Evolutionary conservation across 2,329 filamentous ascomycete genomes (phyloP).

Genomic region (Pyricularia sp.): DNA sequence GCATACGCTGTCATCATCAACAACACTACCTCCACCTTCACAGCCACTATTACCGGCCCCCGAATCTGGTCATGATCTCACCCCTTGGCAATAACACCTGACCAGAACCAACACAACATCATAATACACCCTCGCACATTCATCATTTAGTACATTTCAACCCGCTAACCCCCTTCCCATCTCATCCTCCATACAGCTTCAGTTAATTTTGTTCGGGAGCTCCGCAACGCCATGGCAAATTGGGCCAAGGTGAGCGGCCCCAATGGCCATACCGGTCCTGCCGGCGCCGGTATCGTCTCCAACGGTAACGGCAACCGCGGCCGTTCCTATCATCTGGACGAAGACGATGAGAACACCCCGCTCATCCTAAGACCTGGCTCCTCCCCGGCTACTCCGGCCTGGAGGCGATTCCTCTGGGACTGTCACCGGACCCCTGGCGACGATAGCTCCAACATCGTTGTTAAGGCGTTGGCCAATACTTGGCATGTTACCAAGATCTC

Average conservation of each 20-base stretch:
- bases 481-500: constrained; percentile 51
- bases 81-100: not conserved
- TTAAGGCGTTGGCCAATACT: constrained; percentile 35
- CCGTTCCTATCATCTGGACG: constrained; percentile 5
- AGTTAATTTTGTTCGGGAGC: not conserved
- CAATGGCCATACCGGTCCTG: constrained; percentile 1
- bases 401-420: constrained; percentile 36
- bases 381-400: constrained; percentile 6
- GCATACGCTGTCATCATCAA: not conserved
- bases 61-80: not conserved
- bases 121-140: not conserved
- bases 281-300: constrained; percentile 4
- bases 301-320: constrained; percentile 3
- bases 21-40: not conserved
- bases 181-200: not conserved
- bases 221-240: not conserved
- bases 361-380: constrained; percentile 27
- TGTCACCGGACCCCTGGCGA: constrained; percentile 40
- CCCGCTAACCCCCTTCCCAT: not conserved
- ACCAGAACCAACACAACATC: not conserved
- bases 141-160: not conserved
- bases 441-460: constrained; percentile 34
- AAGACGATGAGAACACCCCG: constrained; percentile 25
- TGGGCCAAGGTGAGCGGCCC: not conserved
- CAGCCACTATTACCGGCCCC: not conserved